Base-by-base conservation (phyloP, 2,329 filamentous ascomycete genomes). In the Dactylellina drechsleri region DNA sequence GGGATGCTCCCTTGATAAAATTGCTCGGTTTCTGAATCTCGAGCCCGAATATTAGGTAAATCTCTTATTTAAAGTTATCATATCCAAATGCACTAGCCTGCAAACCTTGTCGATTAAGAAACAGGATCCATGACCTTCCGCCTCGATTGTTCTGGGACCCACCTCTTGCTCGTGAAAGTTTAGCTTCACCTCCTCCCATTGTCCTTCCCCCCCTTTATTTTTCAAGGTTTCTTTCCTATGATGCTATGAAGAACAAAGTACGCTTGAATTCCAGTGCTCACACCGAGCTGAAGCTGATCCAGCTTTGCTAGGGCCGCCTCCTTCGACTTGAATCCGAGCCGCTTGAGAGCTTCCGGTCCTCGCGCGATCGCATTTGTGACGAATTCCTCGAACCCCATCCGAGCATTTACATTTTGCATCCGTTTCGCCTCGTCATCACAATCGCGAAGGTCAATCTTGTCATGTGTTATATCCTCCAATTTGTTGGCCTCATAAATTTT, bases 341-440 rank as follows among this genome's bases (percentile, higher is more conserved):
- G 52, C 40, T 68, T 68, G n/a, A 68, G 58, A 15, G 71, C 71
- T 31, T 50, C 54, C 15, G 71, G 64, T 0, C 64, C 64, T 49
- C 71, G 43, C 2, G 58, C 45, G 53, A 75, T 59, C 36, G 71
- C 71, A 45, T 67, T 68, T 1, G 43, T 75, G 28, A 68, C 54
- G 12, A 75, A 75, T 23, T 74, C 70, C 40, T 74, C 57, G 12
- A 68, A 31, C 2, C 71, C 71, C 20, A 75, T 50, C 4, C 52
- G 52, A 10, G 64, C 52, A 28, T 75, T 68, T 16, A 65, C 47
- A 36, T 75, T 75, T 31, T 75, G 71, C 70, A 75, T 75, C 10
- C 53, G 45, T 47, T 65, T 67, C n/a, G 59, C 40, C 58, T 75
- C 71, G 6, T 58, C 45, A 7, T 75, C 71, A 41, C 64, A 75